Percentiles rank a stretch among this genome's conserved stretches.
Conservation (phyloP, 2,329 filamentous ascomycete species). For the Amesomyces nigricolor region DNA sequence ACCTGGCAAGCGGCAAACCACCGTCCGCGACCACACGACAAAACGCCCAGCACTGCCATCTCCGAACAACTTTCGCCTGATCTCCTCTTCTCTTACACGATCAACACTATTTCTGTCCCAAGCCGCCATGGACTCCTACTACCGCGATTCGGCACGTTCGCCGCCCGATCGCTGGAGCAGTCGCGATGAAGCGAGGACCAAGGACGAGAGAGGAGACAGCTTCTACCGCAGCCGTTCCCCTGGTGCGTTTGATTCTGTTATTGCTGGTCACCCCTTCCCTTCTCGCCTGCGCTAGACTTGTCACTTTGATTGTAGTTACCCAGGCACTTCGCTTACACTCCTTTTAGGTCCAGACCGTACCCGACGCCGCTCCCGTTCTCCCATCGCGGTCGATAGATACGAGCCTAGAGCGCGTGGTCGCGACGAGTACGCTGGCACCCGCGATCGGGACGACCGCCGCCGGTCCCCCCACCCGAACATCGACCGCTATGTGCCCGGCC, state of each 20-base stretch:
- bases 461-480: slow-evolving; percentile 65
- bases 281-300: background rate
- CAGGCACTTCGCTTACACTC: slow-evolving; percentile 12
- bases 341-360: slow-evolving; percentile 48
- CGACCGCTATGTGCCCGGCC: slow-evolving; percentile 77
- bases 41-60: background rate
- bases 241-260: slow-evolving; percentile 47
- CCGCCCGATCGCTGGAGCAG: slow-evolving; percentile 48
- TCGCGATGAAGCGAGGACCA: slow-evolving; percentile 47
- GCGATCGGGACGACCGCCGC: slow-evolving; percentile 44
- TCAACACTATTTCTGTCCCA: background rate
- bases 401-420: slow-evolving; percentile 61
- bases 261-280: background rate
- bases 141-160: slow-evolving; percentile 50
- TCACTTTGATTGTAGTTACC: background rate
- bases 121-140: slow-evolving; percentile 48
- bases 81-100: background rate
- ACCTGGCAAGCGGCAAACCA: slow-evolving; percentile 28
- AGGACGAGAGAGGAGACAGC: slow-evolving; percentile 50
- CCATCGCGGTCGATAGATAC: slow-evolving; percentile 66
- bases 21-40: slow-evolving; percentile 1
- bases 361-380: slow-evolving; percentile 64
- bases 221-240: slow-evolving; percentile 65
- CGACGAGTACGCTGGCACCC: slow-evolving; percentile 57
- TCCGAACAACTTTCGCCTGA: background rate